phyloP scores from a whole-genome alignment of 768 basidiomycete species.

The Cyathus striatus region DNA sequence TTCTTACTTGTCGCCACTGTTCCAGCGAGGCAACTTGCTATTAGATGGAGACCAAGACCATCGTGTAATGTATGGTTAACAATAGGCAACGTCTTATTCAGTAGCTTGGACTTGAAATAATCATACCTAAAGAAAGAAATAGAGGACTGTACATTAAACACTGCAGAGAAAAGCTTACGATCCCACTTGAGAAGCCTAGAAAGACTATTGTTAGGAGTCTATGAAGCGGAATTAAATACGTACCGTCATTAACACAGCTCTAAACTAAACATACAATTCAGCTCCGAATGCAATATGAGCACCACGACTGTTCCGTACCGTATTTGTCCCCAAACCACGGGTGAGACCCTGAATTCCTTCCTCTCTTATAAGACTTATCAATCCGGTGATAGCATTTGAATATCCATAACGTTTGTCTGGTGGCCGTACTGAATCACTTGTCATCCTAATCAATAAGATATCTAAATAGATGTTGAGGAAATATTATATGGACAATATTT shows the following conservation, averaged over 20 bases:
- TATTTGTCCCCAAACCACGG: slow-evolving; percentile 77
- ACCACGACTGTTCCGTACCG: too few relatives aligned
- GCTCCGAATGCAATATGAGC: too few relatives aligned
- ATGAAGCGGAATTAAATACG: slow-evolving; percentile 18
- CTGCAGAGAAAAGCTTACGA: slow-evolving; percentile 51
- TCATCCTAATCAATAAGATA: slow-evolving; percentile 81
- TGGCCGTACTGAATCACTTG: slow-evolving; percentile 75
- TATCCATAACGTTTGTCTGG: slow-evolving; percentile 75
- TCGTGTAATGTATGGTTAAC: slow-evolving; percentile 60
- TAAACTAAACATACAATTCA: slow-evolving; percentile 14
- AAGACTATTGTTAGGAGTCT: slow-evolving; percentile 3
- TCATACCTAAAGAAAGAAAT: slow-evolving; percentile 51
- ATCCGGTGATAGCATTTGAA: slow-evolving; percentile 69
- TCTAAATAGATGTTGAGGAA: slow-evolving; percentile 29
- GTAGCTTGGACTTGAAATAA: slow-evolving; percentile 60
- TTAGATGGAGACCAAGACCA: slow-evolving; percentile 59
- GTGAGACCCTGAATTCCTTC: slow-evolving; percentile 69
- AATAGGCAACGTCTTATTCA: slow-evolving; percentile 48
- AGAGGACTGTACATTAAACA: neutral
- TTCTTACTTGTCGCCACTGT: slow-evolving; percentile 72
- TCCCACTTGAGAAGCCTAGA: slow-evolving; percentile 73
- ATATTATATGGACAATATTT: neutral
- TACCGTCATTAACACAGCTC: slow-evolving; percentile 76
- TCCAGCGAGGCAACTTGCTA: slow-evolving; percentile 65
- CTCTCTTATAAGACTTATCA: slow-evolving; percentile 56